These are phyloP conservation scores for Bipolaris bicolor DNA, from an alignment of 2,329 filamentous ascomycete species.

Conservation along the genomic window DNA sequence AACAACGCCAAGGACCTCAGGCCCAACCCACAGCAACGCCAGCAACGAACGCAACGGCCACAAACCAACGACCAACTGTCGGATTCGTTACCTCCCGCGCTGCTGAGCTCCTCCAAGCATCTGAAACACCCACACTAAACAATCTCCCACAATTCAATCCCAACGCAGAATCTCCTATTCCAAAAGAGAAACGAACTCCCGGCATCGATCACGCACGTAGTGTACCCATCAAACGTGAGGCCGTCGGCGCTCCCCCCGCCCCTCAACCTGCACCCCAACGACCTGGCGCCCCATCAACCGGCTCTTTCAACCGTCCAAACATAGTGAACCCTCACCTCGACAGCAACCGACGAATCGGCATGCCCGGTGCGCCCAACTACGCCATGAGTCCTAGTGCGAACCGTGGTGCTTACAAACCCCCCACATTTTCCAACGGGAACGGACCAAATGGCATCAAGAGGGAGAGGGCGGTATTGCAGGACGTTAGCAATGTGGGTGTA, in stretches of 20 bases:
- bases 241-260: constrained; percentile 29
- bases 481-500: constrained; percentile 54
- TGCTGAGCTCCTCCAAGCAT: constrained; percentile 50
- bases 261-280: constrained; percentile 22
- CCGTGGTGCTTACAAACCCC: constrained; percentile 55
- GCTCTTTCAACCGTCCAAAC: constrained; percentile 41
- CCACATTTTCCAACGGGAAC: constrained; percentile 37
- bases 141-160: constrained; percentile 55
- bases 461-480: constrained; percentile 49
- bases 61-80: constrained; percentile 43
- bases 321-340: constrained; percentile 58
- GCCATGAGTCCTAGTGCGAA: constrained; percentile 54
- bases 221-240: constrained; percentile 68
- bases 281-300: constrained; percentile 17
- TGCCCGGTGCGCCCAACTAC: constrained; percentile 49
- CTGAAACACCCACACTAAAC: constrained; percentile 36
- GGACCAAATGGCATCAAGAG: constrained; percentile 28
- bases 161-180: constrained; percentile 66
- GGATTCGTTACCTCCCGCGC: constrained; percentile 57
- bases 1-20: constrained; percentile 23
- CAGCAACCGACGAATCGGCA: constrained; percentile 55
- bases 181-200: constrained; percentile 77
- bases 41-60: constrained; percentile 21
- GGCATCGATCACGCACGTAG: constrained; percentile 83
- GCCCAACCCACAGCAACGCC: constrained; percentile 17